Base-by-base conservation (phyloP, 2,329 filamentous ascomycete species). In the Cyphellophora attinorum region DNA sequence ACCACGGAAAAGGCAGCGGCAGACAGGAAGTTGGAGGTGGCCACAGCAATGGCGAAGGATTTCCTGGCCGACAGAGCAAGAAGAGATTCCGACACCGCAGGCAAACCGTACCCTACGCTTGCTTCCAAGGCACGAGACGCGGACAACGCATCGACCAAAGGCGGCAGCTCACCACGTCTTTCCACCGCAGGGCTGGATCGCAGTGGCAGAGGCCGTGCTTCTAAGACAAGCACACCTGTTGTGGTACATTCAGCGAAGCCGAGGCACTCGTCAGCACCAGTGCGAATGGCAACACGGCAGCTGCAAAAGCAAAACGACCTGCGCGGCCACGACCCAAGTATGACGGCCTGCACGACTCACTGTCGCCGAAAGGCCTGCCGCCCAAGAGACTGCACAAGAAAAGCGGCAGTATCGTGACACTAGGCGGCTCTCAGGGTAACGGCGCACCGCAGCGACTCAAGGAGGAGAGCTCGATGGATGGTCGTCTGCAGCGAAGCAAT, bases 141-240 rank as follows among this genome's bases (percentile, higher is more conserved):
- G 12, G 45, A 50, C 21, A 37, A 39, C 27, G 29, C 42, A 8
- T 31, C 35, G 14, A 46, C 42, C 33, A 46, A 44, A 19, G 79
- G 79, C 17, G 43, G 42, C 17, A 23, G 37, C n/a, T n/a, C 12
- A 19, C 35, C 27, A 43, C 34, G 29, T 40, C 19, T 23, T 11
- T 36, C 33, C 8, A 25, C 34, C 11, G 39, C 27, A 14, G 27
- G 4, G 27, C 27, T 13, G 14, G 44, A 46, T 18, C 41, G 39
- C n/a, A 17, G 33, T n/a, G 41, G 32, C 3, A 45, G 47, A 35
- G 57, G 58, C 13, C 51, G 58, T 34, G 53, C 51, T 14, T 60
- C 59, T 15, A 64, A 63, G 37, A 62, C 51, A 3, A 57, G 59
- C 1, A 64, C 61, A 2, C 60, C 61, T 2, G 47, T 61, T 1